A percentile compares a stretch with the other conserved stretches of the same genome.
Evolutionary conservation across 345 rosid species (phyloP).

Genomic region (Lenwebbia sp.): DNA sequence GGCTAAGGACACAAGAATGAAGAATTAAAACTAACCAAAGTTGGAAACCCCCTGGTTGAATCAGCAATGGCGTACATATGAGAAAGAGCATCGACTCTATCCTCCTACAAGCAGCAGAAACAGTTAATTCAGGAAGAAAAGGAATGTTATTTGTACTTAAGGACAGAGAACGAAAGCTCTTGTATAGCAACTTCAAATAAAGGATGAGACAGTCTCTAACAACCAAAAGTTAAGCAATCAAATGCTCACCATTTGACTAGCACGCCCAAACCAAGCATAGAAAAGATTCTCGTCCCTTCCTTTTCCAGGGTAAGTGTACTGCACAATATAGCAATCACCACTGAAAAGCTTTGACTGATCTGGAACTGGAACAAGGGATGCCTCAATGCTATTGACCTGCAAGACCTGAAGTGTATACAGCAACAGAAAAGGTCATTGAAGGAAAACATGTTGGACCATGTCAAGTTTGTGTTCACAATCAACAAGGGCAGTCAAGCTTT

Average conservation of each 20-base stretch:
- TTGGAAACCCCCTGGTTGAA: constrained; percentile 47
- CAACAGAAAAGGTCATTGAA: not conserved
- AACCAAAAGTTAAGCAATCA: not conserved
- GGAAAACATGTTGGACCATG: not conserved
- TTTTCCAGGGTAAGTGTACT: constrained; percentile 42
- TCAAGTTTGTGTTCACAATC: not conserved
- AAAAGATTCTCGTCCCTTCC: constrained; percentile 47
- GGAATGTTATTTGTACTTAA: not conserved
- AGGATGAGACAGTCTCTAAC: not conserved
- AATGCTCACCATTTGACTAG: constrained; percentile 46
- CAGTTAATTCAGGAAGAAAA: not conserved
- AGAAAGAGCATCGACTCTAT: constrained; percentile 51
- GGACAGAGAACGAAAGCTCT: not conserved
- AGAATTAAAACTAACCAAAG: constrained; percentile 39
- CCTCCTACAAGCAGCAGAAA: constrained; percentile 42
- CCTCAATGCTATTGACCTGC: constrained; percentile 49
- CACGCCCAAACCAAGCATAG: constrained; percentile 70
- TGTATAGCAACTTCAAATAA: not conserved
- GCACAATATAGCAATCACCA: constrained; percentile 71
- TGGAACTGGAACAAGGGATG: constrained; percentile 36
- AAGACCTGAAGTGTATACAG: constrained; percentile 46
- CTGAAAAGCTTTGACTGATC: constrained; percentile 62
- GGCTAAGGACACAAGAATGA: not conserved
- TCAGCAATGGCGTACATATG: constrained; percentile 37
- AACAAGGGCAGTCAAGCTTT: not conserved